Evolutionary conservation across 768 basidiomycete species (phyloP).

Genomic region (Calvatia gigantea): DNA sequence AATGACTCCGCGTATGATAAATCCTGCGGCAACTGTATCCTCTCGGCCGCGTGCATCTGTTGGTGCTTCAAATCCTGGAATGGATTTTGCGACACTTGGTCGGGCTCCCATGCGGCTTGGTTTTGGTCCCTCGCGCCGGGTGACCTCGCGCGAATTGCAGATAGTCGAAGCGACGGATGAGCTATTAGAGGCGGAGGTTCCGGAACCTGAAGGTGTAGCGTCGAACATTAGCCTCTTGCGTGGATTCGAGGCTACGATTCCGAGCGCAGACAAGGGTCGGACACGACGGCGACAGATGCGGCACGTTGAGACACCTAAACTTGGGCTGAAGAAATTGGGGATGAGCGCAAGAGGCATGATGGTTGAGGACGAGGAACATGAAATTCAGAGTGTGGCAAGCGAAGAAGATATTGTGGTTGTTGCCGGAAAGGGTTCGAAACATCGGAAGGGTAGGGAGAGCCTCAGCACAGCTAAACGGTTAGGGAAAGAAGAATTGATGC

Average conservation of each 20-base stretch:
- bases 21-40: constrained; percentile 65
- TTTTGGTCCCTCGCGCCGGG: constrained; percentile 51
- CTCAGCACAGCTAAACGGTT: constrained; percentile 66
- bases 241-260: constrained; percentile 94
- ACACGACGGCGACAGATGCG: constrained; percentile 75
- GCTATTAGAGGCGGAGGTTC: constrained; percentile 65
- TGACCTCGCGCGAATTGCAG: constrained; percentile 82
- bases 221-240: constrained; percentile 76
- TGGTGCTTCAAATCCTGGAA: constrained; percentile 31
- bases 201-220: constrained; percentile 69
- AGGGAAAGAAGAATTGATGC: constrained; percentile 79
- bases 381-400: constrained; percentile 61
- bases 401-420: constrained; percentile 77
- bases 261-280: constrained; percentile 79
- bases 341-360: constrained; percentile 76
- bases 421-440: constrained; percentile 37
- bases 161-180: constrained; percentile 82
- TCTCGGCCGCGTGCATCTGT: constrained; percentile 40
- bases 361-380: constrained; percentile 51
- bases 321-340: constrained; percentile 79
- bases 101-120: constrained; percentile 73
- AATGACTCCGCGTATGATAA: constrained; percentile 85
- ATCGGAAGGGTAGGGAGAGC: constrained; percentile 62
- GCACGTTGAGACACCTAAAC: constrained; percentile 68
- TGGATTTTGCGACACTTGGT: constrained; percentile 78